Base-by-base conservation (phyloP, 2,329 filamentous ascomycete species). In the Claviceps arundinis region DNA sequence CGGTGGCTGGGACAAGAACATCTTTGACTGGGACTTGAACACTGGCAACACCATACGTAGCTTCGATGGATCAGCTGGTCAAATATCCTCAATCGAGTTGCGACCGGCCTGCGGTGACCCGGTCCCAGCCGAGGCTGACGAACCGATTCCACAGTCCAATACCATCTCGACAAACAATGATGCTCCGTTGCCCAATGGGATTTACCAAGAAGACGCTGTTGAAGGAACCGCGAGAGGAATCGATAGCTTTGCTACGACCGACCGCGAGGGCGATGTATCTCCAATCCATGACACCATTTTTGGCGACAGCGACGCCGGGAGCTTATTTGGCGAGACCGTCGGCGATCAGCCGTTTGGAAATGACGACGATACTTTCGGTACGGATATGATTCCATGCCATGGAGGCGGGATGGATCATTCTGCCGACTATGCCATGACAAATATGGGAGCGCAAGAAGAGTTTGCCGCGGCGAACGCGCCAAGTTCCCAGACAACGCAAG, bases 11-110 rank as follows among this genome's bases (percentile, higher is more conserved):
- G 93, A 98, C 67, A 97, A 95, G 70, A 86, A 80, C 17, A 84
- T 97, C 1, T 79, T 89, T 50, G 90, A 97, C 64, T 98, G 93
- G 93, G 93, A 97, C 65, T 68, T 98, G 26, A 89, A 97, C 61
- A 93, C 81, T 1, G 93, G 93, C 0, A 76, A 85, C 60, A 75
- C 85, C 6, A 83, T 82, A 57, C 80, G 90, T 11, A 77, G 78
- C 4, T 98, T 93, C 61, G 82, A 84, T 47, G 84, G 85, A 2
- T 87, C 77, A 50, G 87, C 84, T 14, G 76, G 86, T 5, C 93
- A 98, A 64, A 89, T 97, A 54, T 93, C 88, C 2, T 82, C 88
- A 2, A 82, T 98, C 42, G 90, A 97, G 67, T 78, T 89, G 53
- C 79, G 93, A 3, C 91, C 93, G 2, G 75, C 85, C 50, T 89